Base-by-base conservation (phyloP, 805 yeast genomes). In the Saccharomycopsis schoenii region DNA sequence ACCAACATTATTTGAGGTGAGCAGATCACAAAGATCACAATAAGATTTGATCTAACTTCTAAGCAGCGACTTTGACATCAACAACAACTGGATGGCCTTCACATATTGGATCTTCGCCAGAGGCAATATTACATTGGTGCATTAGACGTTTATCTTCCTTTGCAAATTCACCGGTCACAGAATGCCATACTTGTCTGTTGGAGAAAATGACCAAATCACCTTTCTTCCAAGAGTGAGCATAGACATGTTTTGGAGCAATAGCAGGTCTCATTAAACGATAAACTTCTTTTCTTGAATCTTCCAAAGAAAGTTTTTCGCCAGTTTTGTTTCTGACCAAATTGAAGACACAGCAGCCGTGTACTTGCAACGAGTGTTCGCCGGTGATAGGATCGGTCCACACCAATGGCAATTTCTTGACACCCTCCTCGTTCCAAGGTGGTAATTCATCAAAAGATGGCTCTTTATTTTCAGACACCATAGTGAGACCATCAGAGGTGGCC, bases 381-480 rank as follows among this genome's bases (percentile, higher is more conserved):
- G 96, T 90, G 47, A 86, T 85, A 17, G 96, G 96, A 71, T 90
- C 90, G 4, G 96, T 89, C 97, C 97, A 90, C 2, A 89, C 96
- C 76, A 90, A 76, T 12, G 97, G 97, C 65, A 89, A 78, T 64
- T 76, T 82, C 74, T 89, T 89, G 66, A 90, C 75, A 72, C 89
- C 88, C 47, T 83, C 73, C 60, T 82, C 85, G 69, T 89, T 96
- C 96, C 96, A 90, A 57, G 79, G 80, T 21, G 97, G 97, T 61
- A 90, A 78, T 65, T 87, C 78, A 65, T 83, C 85, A 21, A 89
- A 72, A 1, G 83, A 72, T 61, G 77, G 71, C 70, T 90, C 96
- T 70, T 85, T 83, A 51, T 86, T 87, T 68, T 90, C 96, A 55
- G 86, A 80, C 17, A 82, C 89, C 85, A 90, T 90, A 1, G 96